Evolutionary conservation across 1,284 basidiomycete species (phyloP).

Genomic region (Leccinum griseonigrum): DNA sequence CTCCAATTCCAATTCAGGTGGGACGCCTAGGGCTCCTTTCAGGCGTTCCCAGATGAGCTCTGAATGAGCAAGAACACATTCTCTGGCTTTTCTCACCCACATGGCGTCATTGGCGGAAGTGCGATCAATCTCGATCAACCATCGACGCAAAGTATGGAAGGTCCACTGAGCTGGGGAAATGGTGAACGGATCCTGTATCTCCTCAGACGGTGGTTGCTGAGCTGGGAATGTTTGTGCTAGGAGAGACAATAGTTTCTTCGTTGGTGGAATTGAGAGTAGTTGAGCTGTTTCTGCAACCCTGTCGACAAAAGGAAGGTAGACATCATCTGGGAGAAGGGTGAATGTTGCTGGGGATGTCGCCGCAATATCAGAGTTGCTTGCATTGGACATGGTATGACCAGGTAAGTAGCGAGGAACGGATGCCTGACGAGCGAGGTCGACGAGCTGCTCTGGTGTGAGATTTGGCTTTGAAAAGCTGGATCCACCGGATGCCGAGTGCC

Average conservation of each 20-base stretch:
- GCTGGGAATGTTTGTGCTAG: constrained; percentile 64
- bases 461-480: constrained; percentile 39
- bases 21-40: constrained; percentile 75
- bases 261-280: constrained; percentile 60
- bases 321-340: constrained; percentile 64
- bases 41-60: constrained; percentile 82
- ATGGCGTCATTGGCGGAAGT: constrained; percentile 54
- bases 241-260: constrained; percentile 64
- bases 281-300: constrained; percentile 62
- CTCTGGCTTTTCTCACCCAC: constrained; percentile 64
- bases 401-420: constrained; percentile 43
- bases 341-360: constrained; percentile 49
- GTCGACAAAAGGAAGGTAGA: constrained; percentile 76
- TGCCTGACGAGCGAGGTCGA: constrained; percentile 62
- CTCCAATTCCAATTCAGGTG: constrained; percentile 67
- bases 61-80: constrained; percentile 64
- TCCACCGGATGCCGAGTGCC: constrained; percentile 29
- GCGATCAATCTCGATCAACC: constrained; percentile 61
- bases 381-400: constrained; percentile 23
- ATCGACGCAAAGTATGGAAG: constrained; percentile 38
- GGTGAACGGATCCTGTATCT: constrained; percentile 23
- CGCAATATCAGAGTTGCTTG: constrained; percentile 2
- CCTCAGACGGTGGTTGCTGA: constrained; percentile 22
- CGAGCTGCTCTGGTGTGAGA: constrained; percentile 63
- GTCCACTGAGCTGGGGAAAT: constrained; percentile 23